Conservation (phyloP, 208 protist genomes). For the Phytomonas francai region DNA sequence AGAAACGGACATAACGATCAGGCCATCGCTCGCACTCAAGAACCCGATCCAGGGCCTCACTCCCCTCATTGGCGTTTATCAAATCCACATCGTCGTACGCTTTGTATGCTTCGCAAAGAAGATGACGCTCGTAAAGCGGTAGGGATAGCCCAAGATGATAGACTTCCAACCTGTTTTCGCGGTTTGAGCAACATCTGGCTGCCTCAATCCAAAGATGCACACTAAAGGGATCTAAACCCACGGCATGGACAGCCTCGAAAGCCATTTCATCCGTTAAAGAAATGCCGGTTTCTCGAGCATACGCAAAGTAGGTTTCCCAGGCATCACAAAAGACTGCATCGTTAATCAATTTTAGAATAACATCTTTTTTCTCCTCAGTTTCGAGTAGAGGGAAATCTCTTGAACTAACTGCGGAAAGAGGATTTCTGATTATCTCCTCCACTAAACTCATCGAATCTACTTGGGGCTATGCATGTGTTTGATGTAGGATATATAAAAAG, state of each 20-base stretch:
- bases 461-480: not conserved
- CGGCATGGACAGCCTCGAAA: constrained; percentile 50
- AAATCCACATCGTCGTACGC: constrained; percentile 19
- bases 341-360: constrained; percentile 46
- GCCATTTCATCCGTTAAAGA: constrained; percentile 46
- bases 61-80: constrained; percentile 4
- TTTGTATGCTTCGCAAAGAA: constrained; percentile 36
- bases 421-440: constrained; percentile 24
- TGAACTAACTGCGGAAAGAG: constrained; percentile 43
- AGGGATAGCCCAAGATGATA: constrained; percentile 63
- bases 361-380: constrained; percentile 33
- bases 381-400: constrained; percentile 36
- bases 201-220: constrained; percentile 58
- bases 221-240: constrained; percentile 72
- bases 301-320: constrained; percentile 74
- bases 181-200: constrained; percentile 20
- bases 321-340: constrained; percentile 68
- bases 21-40: constrained; percentile 43
- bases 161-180: constrained; percentile 39
- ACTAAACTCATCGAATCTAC: constrained; percentile 13
- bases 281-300: constrained; percentile 33
- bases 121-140: constrained; percentile 41
- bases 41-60: constrained; percentile 17
- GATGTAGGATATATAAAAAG: constrained; percentile 11
- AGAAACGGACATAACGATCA: constrained; percentile 47